A percentile compares a stretch with the other conserved stretches of the same genome.
Evolutionary conservation across 2,329 filamentous ascomycete species (phyloP).

Genomic region (Claviceps capensis): DNA sequence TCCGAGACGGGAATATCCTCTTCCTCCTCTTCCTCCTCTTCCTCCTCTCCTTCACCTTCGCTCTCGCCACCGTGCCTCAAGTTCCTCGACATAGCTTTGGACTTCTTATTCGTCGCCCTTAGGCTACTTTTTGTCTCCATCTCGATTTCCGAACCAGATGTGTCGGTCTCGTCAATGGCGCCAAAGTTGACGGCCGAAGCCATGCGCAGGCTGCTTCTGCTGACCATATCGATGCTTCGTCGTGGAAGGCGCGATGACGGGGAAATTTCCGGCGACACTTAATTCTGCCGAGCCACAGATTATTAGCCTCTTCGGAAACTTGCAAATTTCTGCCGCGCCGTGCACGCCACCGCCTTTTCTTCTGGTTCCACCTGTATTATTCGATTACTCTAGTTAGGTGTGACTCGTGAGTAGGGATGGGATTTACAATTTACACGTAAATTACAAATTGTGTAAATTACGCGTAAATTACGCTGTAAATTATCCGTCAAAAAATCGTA

Average conservation of each 20-base stretch:
- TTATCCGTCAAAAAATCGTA: too few relatives aligned
- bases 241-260: neutral
- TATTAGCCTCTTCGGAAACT: constrained; percentile 4
- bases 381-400: too few relatives aligned
- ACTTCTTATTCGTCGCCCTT: constrained; percentile 15
- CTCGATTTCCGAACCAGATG: constrained; percentile 59
- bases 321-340: constrained; percentile 5
- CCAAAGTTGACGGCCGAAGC: constrained; percentile 41
- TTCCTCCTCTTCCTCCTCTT: constrained; percentile 55
- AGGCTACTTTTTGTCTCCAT: constrained; percentile 54
- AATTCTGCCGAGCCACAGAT: neutral
- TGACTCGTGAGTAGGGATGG: too few relatives aligned
- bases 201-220: constrained; percentile 36
- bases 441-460: too few relatives aligned
- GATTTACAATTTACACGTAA: too few relatives aligned
- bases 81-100: constrained; percentile 5
- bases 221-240: constrained; percentile 20
- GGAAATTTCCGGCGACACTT: neutral
- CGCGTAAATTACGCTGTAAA: too few relatives aligned
- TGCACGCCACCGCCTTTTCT: constrained; percentile 1
- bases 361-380: too few relatives aligned
- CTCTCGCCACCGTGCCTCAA: constrained; percentile 16
- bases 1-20: constrained; percentile 86
- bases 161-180: constrained; percentile 47
- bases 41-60: constrained; percentile 21